These are phyloP conservation scores for Vitis vinifera DNA, from an alignment of 164 flowering plant species.

Conservation along the genomic window DNA sequence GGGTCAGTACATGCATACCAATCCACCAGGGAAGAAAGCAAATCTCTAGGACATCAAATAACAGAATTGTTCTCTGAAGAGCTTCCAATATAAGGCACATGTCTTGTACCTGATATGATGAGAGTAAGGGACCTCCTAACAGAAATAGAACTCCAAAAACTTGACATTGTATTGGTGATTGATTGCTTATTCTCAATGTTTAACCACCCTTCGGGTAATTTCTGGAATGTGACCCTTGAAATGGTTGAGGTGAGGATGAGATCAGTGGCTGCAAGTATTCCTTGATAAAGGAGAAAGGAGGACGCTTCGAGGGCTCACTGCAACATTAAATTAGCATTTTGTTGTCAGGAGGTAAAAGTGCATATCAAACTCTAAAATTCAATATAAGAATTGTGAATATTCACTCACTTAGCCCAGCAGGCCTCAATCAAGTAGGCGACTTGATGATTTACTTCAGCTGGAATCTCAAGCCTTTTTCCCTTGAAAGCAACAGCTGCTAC, in stretches of 20 bases:
- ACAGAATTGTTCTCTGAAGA: too few species aligned
- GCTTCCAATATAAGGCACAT: too few species aligned
- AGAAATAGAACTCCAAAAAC: too few species aligned
- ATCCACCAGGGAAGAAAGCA: too few species aligned
- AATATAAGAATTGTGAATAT: neutral
- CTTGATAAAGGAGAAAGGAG: conserved; percentile 77
- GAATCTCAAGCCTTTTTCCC: conserved; percentile 81
- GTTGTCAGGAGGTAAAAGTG: too few species aligned
- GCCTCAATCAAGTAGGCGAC: conserved; percentile 73
- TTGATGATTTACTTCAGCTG: conserved; percentile 63
- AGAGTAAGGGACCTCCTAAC: too few species aligned
- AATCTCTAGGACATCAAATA: too few species aligned
- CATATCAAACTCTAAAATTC: too few species aligned
- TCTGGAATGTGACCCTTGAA: conserved; percentile 34
- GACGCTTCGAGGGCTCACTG: conserved; percentile 91
- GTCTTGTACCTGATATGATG: too few species aligned
- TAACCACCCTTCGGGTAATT: conserved; percentile 29
- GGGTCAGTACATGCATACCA: too few species aligned
- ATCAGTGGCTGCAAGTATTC: conserved; percentile 61
- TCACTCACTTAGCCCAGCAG: conserved; percentile 80
- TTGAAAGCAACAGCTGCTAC: conserved; percentile 90
- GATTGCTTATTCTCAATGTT: too few species aligned
- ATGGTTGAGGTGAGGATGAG: conserved; percentile 49
- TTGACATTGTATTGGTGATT: too few species aligned
- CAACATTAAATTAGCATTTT: conserved; percentile 7